Conservation (phyloP, 257 asterid species). For the Datura wrightii region DNA sequence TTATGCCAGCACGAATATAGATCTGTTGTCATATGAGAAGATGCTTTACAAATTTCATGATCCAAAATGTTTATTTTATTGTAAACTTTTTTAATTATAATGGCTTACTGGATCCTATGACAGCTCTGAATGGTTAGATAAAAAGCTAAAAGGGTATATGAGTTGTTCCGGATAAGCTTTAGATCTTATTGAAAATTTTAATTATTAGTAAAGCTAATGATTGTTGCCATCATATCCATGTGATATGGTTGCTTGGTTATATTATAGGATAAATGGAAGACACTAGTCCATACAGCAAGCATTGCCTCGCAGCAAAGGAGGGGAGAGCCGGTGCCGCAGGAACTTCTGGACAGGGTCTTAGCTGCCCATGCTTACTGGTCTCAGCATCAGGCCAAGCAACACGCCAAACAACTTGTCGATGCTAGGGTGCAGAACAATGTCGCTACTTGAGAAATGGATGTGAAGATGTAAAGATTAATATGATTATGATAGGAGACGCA, state of each 20-base stretch:
- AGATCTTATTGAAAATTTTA: background rate
- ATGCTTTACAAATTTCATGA: background rate
- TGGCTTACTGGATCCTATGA: background rate
- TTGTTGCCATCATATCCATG: slow-evolving; percentile 9
- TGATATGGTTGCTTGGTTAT: background rate
- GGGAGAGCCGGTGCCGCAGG: too few relatives aligned
- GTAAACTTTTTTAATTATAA: background rate
- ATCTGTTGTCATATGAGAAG: background rate
- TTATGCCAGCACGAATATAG: background rate
- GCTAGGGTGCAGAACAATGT: background rate
- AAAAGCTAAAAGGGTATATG: background rate
- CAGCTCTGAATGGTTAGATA: background rate
- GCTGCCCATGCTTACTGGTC: too few relatives aligned
- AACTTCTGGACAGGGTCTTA: too few relatives aligned
- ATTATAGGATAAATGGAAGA: slow-evolving; percentile 40
- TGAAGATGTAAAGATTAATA: slow-evolving; percentile 28
- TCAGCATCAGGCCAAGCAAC: slow-evolving; percentile 35
- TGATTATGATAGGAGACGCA: slow-evolving; percentile 7
- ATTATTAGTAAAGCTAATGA: background rate
- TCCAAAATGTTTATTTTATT: background rate
- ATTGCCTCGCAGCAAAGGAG: background rate
- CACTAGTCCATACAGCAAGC: slow-evolving; percentile 40
- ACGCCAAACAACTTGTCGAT: slow-evolving; percentile 29
- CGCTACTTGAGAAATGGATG: slow-evolving; percentile 24
- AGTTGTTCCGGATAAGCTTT: background rate